These are phyloP conservation scores for Bremia lactucae DNA, from an alignment of 352 stramenopile genomes.

Conservation along the genomic window DNA sequence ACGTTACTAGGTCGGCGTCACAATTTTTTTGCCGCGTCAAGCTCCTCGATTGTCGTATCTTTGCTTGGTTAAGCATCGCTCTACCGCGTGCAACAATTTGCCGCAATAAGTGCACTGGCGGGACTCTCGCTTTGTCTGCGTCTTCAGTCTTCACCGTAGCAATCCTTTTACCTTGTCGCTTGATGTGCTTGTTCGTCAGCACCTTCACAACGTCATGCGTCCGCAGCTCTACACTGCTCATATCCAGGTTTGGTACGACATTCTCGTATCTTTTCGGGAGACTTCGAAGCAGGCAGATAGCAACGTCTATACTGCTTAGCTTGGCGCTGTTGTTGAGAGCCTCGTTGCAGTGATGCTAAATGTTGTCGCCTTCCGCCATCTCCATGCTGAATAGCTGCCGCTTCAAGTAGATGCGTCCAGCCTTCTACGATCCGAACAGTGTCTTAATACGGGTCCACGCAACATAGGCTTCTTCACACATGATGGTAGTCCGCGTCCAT, in stretches of 20 bases:
- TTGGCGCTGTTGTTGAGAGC: too few relatives aligned
- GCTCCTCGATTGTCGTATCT: not conserved
- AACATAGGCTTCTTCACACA: too few relatives aligned
- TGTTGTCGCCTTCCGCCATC: too few relatives aligned
- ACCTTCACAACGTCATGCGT: not conserved
- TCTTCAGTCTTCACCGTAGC: not conserved
- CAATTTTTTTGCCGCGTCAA: not conserved
- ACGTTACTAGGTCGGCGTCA: not conserved
- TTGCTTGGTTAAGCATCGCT: not conserved
- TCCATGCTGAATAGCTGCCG: too few relatives aligned
- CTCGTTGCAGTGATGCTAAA: too few relatives aligned
- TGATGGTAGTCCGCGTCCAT: too few relatives aligned
- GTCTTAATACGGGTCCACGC: too few relatives aligned
- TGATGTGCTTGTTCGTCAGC: not conserved
- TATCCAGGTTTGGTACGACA: not conserved
- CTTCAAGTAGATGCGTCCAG: too few relatives aligned
- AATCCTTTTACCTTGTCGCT: not conserved
- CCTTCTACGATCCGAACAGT: too few relatives aligned
- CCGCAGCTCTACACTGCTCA: not conserved
- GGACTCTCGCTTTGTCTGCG: not conserved
- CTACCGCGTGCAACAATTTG: not conserved
- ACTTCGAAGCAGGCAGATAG: too few relatives aligned
- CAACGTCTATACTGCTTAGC: too few relatives aligned
- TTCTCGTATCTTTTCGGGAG: too few relatives aligned
- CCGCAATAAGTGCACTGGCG: not conserved